These are phyloP conservation scores for Acidiella bohemica DNA, from an alignment of 495 filamentous ascomycete species.

Conservation along the genomic window DNA sequence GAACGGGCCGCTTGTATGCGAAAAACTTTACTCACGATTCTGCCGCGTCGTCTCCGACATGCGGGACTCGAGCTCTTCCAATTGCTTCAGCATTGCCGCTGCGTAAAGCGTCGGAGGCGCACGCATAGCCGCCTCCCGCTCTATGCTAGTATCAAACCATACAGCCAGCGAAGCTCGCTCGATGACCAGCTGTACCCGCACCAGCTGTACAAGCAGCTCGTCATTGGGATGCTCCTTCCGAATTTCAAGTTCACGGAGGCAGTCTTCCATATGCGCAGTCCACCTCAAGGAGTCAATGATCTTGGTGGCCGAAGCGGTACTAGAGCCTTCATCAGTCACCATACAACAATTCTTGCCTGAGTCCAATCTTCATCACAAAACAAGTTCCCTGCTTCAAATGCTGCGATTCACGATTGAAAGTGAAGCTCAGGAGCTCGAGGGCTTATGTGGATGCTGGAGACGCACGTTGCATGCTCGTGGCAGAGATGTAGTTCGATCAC, in stretches of 20 bases:
- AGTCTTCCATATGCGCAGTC: slow-evolving; percentile 43
- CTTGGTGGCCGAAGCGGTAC: slow-evolving; percentile 32
- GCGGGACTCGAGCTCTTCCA: background rate
- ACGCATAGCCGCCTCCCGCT: background rate
- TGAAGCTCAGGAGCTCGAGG: background rate
- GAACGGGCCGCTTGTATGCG: no score
- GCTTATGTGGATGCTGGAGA: background rate
- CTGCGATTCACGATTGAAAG: background rate
- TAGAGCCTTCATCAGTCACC: no score
- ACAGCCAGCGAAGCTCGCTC: background rate
- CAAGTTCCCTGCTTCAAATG: background rate
- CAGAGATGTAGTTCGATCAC: no score
- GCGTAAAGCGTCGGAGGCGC: background rate
- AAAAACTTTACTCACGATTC: no score
- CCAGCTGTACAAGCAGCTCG: slow-evolving; percentile 35
- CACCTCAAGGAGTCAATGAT: slow-evolving; percentile 37
- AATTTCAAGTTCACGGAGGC: slow-evolving; percentile 32
- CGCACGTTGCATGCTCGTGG: background rate
- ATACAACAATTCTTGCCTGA: no score
- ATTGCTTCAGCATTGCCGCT: background rate
- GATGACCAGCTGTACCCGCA: slow-evolving; percentile 32
- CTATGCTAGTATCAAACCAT: background rate
- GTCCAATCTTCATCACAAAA: no score
- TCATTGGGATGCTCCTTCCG: slow-evolving; percentile 36
- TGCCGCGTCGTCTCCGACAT: no score